A percentile compares a stretch with the other conserved stretches of the same genome.
Evolutionary conservation across 73 alveolate genomes (phyloP).

Genomic region (Paramecium biaurelia): DNA sequence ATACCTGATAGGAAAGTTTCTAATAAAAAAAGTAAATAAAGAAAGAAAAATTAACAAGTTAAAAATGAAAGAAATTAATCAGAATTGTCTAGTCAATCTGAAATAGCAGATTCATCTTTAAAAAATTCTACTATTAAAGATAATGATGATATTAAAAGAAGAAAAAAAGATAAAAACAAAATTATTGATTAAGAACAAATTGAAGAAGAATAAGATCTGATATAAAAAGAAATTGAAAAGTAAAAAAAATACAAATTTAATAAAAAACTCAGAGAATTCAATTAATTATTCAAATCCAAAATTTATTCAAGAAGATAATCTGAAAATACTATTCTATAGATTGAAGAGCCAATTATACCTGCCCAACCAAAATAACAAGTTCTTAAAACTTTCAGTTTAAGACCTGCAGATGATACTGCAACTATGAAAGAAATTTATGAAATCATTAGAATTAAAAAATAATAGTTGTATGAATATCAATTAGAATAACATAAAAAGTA

Average conservation of each 20-base stretch:
- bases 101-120: neutral
- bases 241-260: neutral
- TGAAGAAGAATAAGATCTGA: neutral
- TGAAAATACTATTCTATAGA: neutral
- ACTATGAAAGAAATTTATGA: neutral
- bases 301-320: neutral
- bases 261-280: neutral
- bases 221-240: neutral
- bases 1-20: neutral
- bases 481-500: neutral
- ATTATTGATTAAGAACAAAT: neutral
- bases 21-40: neutral
- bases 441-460: neutral
- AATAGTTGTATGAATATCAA: neutral
- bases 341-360: neutral
- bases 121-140: neutral
- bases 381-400: neutral
- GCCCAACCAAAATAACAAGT: neutral
- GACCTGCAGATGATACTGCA: neutral
- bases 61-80: neutral
- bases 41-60: neutral
- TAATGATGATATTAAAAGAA: neutral
- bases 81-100: neutral
- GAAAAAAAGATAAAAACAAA: neutral
- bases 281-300: neutral